Evolutionary conservation across 345 rosid species (phyloP).

Genomic region (Melaleuca quinquenervia): DNA sequence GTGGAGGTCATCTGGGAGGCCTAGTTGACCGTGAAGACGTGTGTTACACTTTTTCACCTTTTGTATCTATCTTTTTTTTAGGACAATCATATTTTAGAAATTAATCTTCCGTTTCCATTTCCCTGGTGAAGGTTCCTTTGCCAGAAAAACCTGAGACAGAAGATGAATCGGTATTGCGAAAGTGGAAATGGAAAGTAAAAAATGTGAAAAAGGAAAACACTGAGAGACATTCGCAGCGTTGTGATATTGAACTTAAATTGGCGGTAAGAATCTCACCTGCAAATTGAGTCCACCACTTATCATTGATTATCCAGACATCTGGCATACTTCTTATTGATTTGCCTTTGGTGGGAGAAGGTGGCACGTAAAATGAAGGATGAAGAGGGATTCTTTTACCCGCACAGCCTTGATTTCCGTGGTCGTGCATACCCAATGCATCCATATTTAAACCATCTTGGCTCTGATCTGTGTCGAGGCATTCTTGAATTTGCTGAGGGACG

Average conservation of each 20-base stretch:
- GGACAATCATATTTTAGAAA: neutral
- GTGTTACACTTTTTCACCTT: constrained; percentile 9
- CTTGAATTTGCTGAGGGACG: constrained; percentile 94
- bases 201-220: constrained; percentile 51
- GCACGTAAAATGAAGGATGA: constrained; percentile 92
- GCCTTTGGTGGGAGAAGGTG: constrained; percentile 42
- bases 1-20: constrained; percentile 71
- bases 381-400: constrained; percentile 92
- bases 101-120: neutral
- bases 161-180: constrained; percentile 46
- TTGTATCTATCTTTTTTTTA: neutral
- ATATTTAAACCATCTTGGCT: constrained; percentile 93
- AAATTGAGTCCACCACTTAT: neutral
- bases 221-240: constrained; percentile 93
- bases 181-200: constrained; percentile 88
- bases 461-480: constrained; percentile 94
- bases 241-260: constrained; percentile 89
- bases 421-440: constrained; percentile 99
- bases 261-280: constrained; percentile 48
- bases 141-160: constrained; percentile 73
- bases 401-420: constrained; percentile 95
- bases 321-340: neutral
- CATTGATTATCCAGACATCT: neutral
- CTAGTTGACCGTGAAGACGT: constrained; percentile 92
- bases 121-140: constrained; percentile 34